Conservation (phyloP, 2,329 filamentous ascomycete genomes). For the Chrysosporium keratinophilum region DNA sequence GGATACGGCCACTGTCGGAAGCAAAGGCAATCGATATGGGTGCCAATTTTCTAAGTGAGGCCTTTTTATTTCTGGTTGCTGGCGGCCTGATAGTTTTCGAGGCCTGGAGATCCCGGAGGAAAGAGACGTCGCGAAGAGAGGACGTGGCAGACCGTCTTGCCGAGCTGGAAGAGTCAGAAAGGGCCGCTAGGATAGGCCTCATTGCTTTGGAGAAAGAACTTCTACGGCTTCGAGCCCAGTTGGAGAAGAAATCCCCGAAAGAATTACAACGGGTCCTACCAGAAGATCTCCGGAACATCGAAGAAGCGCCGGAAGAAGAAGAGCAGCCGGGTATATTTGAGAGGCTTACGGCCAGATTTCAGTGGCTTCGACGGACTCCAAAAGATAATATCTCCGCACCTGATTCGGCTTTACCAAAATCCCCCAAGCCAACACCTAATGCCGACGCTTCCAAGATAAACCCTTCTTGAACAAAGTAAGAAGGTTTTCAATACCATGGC, state of each 20-base stretch:
- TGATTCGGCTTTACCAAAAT: background rate
- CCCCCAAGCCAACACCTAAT: background rate
- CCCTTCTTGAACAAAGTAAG: background rate
- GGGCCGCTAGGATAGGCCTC: conserved; percentile 31
- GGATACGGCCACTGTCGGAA: conserved; percentile 55
- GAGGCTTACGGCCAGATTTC: conserved; percentile 8
- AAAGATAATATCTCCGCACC: background rate
- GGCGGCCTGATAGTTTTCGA: conserved; percentile 54
- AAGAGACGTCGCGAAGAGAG: conserved; percentile 50
- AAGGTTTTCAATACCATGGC: background rate
- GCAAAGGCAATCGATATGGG: conserved; percentile 59
- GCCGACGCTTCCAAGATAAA: background rate
- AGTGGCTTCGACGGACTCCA: background rate
- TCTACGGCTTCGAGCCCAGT: conserved; percentile 32
- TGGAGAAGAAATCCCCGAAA: conserved; percentile 24
- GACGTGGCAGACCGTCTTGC: conserved; percentile 51
- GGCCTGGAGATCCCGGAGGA: conserved; percentile 50
- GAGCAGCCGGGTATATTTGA: conserved; percentile 8
- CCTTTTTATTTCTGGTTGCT: conserved; percentile 56
- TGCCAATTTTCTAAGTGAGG: conserved; percentile 58
- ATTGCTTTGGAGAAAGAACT: conserved; percentile 40
- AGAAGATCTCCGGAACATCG: conserved; percentile 31
- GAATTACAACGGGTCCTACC: conserved; percentile 30
- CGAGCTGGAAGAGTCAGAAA: conserved; percentile 45
- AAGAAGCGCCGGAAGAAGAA: conserved; percentile 23